A percentile compares a stretch with the other conserved stretches of the same genome.
These are phyloP conservation scores for Neoascochyta sp. DNA, from an alignment of 2,329 filamentous ascomycete genomes.

Conservation along the genomic window DNA sequence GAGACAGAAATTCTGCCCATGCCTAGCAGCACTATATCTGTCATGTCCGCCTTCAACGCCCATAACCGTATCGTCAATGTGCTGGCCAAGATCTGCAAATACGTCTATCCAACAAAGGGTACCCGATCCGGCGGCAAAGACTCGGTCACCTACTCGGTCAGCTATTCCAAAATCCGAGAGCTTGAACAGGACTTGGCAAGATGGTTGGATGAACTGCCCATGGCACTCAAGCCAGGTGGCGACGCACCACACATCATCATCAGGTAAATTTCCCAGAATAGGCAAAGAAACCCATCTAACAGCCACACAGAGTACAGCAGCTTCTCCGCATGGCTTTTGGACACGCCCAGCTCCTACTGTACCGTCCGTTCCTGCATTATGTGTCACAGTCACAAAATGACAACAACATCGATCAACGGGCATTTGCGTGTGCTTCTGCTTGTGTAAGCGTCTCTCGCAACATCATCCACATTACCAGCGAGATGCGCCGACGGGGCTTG, in stretches of 20 bases:
- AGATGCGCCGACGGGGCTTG: constrained; percentile 70
- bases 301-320: constrained; percentile 57
- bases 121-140: constrained; percentile 36
- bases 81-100: constrained; percentile 59
- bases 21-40: constrained; percentile 52
- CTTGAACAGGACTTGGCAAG: constrained; percentile 60
- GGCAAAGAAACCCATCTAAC: constrained; percentile 6
- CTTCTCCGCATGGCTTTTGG: constrained; percentile 75
- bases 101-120: constrained; percentile 61
- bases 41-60: constrained; percentile 59
- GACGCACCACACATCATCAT: constrained; percentile 72
- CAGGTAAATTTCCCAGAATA: constrained; percentile 60
- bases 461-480: constrained; percentile 74
- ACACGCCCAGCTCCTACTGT: constrained; percentile 78
- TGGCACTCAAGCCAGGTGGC: constrained; percentile 72
- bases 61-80: constrained; percentile 57
- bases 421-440: constrained; percentile 69
- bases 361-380: constrained; percentile 80
- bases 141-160: constrained; percentile 57
- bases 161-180: constrained; percentile 61
- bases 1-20: constrained; percentile 50
- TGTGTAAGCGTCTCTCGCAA: constrained; percentile 66
- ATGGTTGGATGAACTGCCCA: constrained; percentile 66
- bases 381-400: constrained; percentile 58
- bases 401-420: constrained; percentile 64